These are phyloP conservation scores for Antitrichia curtipendula DNA, from an alignment of 225 moss, liverwort and hornwort species.

Conservation along the genomic window DNA sequence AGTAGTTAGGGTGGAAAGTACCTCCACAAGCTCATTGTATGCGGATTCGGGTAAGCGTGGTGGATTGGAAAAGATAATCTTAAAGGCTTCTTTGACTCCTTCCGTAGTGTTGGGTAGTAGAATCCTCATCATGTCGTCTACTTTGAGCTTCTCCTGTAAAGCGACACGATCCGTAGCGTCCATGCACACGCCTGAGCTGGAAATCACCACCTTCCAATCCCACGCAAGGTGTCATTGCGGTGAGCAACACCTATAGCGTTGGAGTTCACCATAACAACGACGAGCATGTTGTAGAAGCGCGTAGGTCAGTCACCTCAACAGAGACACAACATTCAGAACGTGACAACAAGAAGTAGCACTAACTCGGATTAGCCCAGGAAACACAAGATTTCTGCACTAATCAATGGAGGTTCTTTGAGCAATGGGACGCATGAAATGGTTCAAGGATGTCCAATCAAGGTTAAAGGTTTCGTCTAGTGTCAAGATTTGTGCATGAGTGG, in stretches of 20 bases:
- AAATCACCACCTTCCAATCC: conserved; percentile 31
- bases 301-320: too few relatives aligned
- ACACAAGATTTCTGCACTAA: background rate
- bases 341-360: background rate
- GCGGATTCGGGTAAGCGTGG: background rate
- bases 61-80: background rate
- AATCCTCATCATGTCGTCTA: background rate
- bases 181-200: conserved; percentile 45
- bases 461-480: background rate
- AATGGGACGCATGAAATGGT: background rate
- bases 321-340: background rate
- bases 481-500: background rate
- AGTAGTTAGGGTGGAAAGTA: background rate
- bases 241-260: background rate
- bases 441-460: background rate
- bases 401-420: background rate
- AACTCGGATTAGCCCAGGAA: background rate
- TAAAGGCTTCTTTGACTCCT: background rate
- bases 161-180: background rate
- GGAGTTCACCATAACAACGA: background rate
- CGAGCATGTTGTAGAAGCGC: background rate
- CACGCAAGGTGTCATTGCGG: background rate
- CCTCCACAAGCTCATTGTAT: conserved; percentile 1
- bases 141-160: background rate
- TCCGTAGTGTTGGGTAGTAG: conserved; percentile 17